A percentile compares a stretch with the other conserved stretches of the same genome.
Evolutionary conservation across 441 rosid species (phyloP).

Genomic region (Aquilaria agallochum): DNA sequence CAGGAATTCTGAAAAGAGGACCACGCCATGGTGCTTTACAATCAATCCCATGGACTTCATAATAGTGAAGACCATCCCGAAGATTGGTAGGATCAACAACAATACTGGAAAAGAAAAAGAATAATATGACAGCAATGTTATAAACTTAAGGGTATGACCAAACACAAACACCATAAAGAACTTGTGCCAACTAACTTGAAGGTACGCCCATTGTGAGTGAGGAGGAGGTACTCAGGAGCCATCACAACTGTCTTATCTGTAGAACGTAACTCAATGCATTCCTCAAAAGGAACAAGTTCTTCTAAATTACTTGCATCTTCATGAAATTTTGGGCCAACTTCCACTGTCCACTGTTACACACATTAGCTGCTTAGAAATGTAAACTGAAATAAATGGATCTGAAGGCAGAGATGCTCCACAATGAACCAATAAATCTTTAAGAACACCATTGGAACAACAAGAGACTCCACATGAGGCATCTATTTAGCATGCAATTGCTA

Average conservation of each 20-base stretch:
- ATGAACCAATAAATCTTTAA: no score
- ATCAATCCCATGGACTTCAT: constrained; percentile 92
- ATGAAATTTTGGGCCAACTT: constrained; percentile 91
- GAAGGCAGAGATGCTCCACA: neutral
- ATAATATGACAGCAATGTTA: constrained; percentile 6
- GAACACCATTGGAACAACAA: no score
- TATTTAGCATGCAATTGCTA: no score
- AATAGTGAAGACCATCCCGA: constrained; percentile 80
- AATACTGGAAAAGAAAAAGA: constrained; percentile 51
- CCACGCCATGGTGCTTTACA: constrained; percentile 98
- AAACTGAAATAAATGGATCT: constrained; percentile 9
- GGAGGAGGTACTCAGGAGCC: constrained; percentile 89
- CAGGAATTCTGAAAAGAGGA: constrained; percentile 83
- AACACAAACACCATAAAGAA: constrained; percentile 9
- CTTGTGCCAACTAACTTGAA: constrained; percentile 80
- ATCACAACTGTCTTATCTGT: constrained; percentile 65
- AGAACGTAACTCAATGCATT: constrained; percentile 79
- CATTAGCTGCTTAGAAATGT: constrained; percentile 19
- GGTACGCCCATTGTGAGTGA: constrained; percentile 89
- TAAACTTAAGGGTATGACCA: constrained; percentile 4
- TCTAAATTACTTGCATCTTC: constrained; percentile 91
- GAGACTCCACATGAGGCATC: no score
- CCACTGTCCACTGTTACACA: constrained; percentile 85
- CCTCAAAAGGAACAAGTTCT: constrained; percentile 96
- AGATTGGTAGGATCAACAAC: constrained; percentile 94